Evolutionary conservation across 768 basidiomycete genomes (phyloP).

Genomic region (Lactarius hatsudake): DNA sequence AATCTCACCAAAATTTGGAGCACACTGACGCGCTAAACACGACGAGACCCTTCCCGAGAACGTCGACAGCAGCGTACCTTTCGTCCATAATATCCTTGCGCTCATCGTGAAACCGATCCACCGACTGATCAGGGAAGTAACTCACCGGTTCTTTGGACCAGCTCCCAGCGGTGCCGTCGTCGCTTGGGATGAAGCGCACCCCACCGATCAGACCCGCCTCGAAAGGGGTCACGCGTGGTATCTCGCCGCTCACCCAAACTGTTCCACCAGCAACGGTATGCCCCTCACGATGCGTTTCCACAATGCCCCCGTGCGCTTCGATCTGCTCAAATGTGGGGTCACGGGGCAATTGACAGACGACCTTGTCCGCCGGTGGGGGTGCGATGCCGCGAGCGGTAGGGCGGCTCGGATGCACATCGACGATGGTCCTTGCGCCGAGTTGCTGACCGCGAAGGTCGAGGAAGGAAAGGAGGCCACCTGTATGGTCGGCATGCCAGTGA

Average conservation of each 20-base stretch:
- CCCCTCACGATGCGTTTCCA: slow-evolving; percentile 56
- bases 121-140: neutral
- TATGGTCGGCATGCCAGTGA: slow-evolving; percentile 55
- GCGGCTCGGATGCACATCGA: slow-evolving; percentile 77
- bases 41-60: slow-evolving; percentile 76
- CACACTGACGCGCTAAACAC: slow-evolving; percentile 76
- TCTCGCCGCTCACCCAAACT: slow-evolving; percentile 79
- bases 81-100: slow-evolving; percentile 77
- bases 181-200: slow-evolving; percentile 51
- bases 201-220: slow-evolving; percentile 70
- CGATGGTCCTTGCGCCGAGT: slow-evolving; percentile 38
- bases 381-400: slow-evolving; percentile 75
- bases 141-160: slow-evolving; percentile 33
- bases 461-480: slow-evolving; percentile 70
- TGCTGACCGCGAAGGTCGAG: slow-evolving; percentile 42
- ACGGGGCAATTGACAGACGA: slow-evolving; percentile 56
- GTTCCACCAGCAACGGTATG: slow-evolving; percentile 63
- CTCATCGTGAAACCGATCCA: neutral
- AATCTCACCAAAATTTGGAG: neutral
- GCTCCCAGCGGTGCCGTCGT: slow-evolving; percentile 52
- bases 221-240: slow-evolving; percentile 64
- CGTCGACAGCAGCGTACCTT: slow-evolving; percentile 72
- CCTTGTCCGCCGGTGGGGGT: slow-evolving; percentile 54
- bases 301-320: slow-evolving; percentile 47
- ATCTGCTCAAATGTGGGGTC: slow-evolving; percentile 77